Evolutionary conservation across 1,284 basidiomycete species (phyloP), one percentile per base, ranked within the genome.

Genomic region (Gastroboletus turbinatus): DNA sequence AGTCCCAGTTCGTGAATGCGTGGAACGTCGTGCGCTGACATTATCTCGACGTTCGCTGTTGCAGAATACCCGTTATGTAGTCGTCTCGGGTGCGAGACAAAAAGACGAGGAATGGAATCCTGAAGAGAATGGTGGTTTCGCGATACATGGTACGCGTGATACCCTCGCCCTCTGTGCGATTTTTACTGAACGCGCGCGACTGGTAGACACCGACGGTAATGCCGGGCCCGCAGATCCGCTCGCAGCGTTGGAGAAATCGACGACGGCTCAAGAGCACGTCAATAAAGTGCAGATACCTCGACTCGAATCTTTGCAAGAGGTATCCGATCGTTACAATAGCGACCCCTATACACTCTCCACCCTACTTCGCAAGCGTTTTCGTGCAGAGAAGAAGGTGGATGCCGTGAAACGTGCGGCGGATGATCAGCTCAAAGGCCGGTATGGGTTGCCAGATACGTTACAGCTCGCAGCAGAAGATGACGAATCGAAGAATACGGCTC

Each of bases 21-120:
- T 27, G 43, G 9, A 36, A 5, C 19, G 10, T 39, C 19, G 11
- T 19, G 38, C 38, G 10, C 21, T 30, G 38, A 39, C 38, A 19
- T 13, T 1, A 5, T 38, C 36, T 38, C 36, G 11, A 19, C n/a
- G 5, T 38, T 2, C 38, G 5, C 11, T 39, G 14, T 39, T 5
- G 19, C 4, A 97, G 94, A 97, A 98, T 66, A 95, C 96, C 0
- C 84, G 89, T 21, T 99, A 99, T 70, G 86, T 96, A n/a, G 94
- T 98, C 1, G 81, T 84, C 4, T 88, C 87, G 27, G 97, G 97
- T 8, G 96, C 95, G 11, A 80, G 88, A 56, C 87, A 91, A 72
- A 95, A 99, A 73, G 86, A 93, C 46, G 90, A 95, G 65, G 94
- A 97, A 33, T 98, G 96, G 97, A 83, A 98, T 71, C 94, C 96